These are phyloP conservation scores for Arabidopsis hybrid DNA, from an alignment of 441 rosid genomes.

Conservation along the genomic window DNA sequence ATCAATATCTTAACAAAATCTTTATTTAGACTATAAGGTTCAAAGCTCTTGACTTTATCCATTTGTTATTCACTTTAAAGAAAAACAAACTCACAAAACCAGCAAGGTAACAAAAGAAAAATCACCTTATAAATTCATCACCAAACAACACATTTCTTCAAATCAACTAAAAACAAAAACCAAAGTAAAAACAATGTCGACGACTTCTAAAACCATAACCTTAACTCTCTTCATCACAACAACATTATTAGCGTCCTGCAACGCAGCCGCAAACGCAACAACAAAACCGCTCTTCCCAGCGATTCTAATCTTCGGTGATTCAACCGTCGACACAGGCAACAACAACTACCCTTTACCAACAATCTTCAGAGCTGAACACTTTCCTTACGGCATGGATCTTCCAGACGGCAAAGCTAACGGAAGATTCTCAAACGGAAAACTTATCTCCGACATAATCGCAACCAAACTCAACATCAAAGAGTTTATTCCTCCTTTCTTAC, in stretches of 20 bases:
- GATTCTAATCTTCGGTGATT: conserved; percentile 65
- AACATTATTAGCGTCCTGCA: conserved; percentile 30
- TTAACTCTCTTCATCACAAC: conserved; percentile 9
- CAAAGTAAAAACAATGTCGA: background rate
- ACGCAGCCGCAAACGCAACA: conserved; percentile 31
- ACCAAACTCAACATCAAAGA: conserved; percentile 55
- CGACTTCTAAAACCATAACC: conserved; percentile 18
- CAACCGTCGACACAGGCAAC: conserved; percentile 66
- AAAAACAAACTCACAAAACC: conserved; percentile 21
- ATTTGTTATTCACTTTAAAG: conserved; percentile 7
- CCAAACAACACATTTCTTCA: conserved; percentile 20
- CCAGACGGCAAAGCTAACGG: conserved; percentile 54
- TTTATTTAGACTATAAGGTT: conserved; percentile 12
- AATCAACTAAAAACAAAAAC: background rate
- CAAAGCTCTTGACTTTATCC: conserved; percentile 14
- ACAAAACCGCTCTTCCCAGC: conserved; percentile 49
- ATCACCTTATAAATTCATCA: conserved; percentile 22
- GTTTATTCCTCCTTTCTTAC: conserved; percentile 58
- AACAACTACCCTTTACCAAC: conserved; percentile 56
- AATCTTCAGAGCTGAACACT: conserved; percentile 46
- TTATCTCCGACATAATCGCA: conserved; percentile 45
- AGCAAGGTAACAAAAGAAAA: conserved; percentile 19
- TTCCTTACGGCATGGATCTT: conserved; percentile 62
- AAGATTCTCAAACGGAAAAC: conserved; percentile 68
- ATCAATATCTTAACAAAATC: background rate